A percentile compares a stretch with the other conserved stretches of the same genome.
These are phyloP conservation scores for Neostapfia colusana DNA, from an alignment of 176 grass and related monocot species.

Conservation along the genomic window DNA sequence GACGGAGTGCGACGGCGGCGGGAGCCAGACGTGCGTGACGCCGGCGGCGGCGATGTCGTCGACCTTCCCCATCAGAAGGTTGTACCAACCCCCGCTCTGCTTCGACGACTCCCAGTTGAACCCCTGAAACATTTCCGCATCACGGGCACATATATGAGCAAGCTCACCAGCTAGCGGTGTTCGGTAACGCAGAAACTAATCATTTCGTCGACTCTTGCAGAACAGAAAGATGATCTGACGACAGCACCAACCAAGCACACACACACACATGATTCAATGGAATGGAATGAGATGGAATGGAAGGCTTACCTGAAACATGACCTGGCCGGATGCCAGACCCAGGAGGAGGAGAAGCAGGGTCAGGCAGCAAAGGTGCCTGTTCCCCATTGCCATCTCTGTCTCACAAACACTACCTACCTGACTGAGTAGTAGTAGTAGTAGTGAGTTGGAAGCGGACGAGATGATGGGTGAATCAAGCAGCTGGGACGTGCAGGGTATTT, in stretches of 20 bases:
- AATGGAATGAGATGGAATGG: no score
- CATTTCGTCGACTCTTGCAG: background rate
- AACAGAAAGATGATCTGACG: background rate
- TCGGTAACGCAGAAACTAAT: background rate
- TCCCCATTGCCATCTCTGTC: slow-evolving; percentile 1
- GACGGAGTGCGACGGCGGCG: slow-evolving; percentile 72
- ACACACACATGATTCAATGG: no score
- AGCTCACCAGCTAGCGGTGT: background rate
- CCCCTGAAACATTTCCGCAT: slow-evolving; percentile 39
- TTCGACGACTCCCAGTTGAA: slow-evolving; percentile 94
- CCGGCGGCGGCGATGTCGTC: slow-evolving; percentile 53
- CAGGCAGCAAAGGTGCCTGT: slow-evolving; percentile 13
- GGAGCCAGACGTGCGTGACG: slow-evolving; percentile 76
- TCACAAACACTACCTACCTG: background rate
- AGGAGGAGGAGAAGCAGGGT: slow-evolving; percentile 29
- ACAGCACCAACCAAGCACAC: background rate
- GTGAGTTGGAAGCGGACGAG: background rate
- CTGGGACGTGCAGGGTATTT: slow-evolving; percentile 8
- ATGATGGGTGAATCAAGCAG: background rate
- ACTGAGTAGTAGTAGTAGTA: background rate
- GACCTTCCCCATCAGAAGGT: slow-evolving; percentile 54
- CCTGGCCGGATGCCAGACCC: slow-evolving; percentile 33
- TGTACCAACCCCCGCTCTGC: slow-evolving; percentile 71
- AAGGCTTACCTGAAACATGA: slow-evolving; percentile 57
- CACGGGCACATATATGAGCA: background rate